Percentiles rank a stretch among this genome's conserved stretches.
Evolutionary conservation across 176 grass and related monocot species (phyloP).

Genomic region (Hsuehochloa calcarea): DNA sequence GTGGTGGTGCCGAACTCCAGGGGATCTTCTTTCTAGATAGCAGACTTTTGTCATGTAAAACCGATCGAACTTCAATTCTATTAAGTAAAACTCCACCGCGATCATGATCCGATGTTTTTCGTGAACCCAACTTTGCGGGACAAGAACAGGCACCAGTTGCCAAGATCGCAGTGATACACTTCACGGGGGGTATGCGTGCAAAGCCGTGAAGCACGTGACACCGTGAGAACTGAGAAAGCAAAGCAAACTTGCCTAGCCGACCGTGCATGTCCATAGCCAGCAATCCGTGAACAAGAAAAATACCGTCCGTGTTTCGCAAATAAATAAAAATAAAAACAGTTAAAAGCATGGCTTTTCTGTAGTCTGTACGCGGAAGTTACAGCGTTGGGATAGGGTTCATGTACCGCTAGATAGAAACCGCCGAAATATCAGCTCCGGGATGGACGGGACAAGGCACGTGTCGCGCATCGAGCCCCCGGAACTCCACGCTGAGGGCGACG

Average conservation of each 20-base stretch:
- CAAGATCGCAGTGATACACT: neutral
- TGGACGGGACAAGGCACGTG: neutral
- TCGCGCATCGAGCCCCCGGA: neutral
- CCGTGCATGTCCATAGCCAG: neutral
- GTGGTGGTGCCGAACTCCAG: neutral
- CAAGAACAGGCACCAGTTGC: neutral
- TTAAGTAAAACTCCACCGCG: neutral
- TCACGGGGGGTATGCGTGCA: neutral
- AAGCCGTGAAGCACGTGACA: conserved; percentile 6
- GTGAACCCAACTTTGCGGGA: neutral
- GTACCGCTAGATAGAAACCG: neutral
- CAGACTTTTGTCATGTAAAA: neutral
- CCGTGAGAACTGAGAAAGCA: neutral
- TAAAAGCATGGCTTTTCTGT: neutral
- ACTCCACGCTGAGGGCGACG: neutral
- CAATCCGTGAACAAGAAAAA: neutral
- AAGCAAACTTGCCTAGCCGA: neutral
- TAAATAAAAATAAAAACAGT: no score
- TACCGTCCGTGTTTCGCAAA: neutral
- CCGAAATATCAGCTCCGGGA: neutral
- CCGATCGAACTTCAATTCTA: neutral
- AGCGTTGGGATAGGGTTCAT: no score
- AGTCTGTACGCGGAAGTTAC: neutral
- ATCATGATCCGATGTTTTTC: neutral
- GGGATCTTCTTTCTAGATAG: neutral